Conservation (phyloP, 2,329 filamentous ascomycete species). For the Monosporascus ibericus region DNA sequence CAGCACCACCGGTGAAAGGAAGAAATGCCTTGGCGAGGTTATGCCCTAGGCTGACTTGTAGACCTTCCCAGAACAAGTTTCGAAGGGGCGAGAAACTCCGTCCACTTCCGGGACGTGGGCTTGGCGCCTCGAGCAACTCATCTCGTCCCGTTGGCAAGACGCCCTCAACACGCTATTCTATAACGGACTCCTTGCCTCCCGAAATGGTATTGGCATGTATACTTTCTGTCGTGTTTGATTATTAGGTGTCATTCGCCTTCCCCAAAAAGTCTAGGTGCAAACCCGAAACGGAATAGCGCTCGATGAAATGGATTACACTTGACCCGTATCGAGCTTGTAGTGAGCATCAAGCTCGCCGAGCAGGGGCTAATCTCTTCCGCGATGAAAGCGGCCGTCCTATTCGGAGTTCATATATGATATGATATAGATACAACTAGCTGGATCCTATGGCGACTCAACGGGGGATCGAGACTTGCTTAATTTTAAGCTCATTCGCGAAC, state of each 20-base stretch:
- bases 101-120: too few species aligned
- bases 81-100: too few species aligned
- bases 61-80: too few species aligned
- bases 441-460: not conserved
- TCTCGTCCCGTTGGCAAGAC: too few species aligned
- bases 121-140: too few species aligned
- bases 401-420: too few species aligned
- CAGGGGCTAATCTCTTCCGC: too few species aligned
- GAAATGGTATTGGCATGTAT: not conserved
- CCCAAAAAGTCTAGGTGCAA: constrained; percentile 12
- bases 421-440: not conserved
- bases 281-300: constrained; percentile 8
- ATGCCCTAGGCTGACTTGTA: not conserved
- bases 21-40: not conserved
- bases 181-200: not conserved
- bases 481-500: not conserved
- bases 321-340: constrained; percentile 6
- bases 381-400: too few species aligned
- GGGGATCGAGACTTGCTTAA: not conserved
- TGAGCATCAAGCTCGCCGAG: too few species aligned
- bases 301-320: constrained; percentile 12
- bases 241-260: constrained; percentile 19
- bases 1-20: too few species aligned
- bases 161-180: too few species aligned
- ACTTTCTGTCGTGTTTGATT: constrained; percentile 10